These are phyloP conservation scores for Komagataella mondaviorum DNA, from an alignment of 805 yeast species.

Conservation along the genomic window DNA sequence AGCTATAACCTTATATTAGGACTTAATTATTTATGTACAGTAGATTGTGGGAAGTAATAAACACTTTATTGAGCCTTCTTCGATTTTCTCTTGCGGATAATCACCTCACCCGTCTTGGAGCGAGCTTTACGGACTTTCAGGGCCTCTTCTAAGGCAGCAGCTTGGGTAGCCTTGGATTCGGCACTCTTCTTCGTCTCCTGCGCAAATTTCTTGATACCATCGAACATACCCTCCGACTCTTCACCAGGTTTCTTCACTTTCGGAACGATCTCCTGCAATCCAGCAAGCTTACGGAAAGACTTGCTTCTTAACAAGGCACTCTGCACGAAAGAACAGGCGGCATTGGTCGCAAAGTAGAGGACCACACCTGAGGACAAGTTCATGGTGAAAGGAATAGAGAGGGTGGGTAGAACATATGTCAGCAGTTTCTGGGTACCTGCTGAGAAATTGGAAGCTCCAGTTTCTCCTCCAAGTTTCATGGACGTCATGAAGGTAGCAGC, in stretches of 20 bases:
- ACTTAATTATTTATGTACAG: background rate
- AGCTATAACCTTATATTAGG: slow-evolving; percentile 1
- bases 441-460: slow-evolving; percentile 59
- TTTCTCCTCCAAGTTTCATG: slow-evolving; percentile 81
- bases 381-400: slow-evolving; percentile 84
- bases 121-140: background rate
- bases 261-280: slow-evolving; percentile 25
- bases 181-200: slow-evolving; percentile 16
- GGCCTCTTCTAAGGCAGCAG: slow-evolving; percentile 15
- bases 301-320: slow-evolving; percentile 48
- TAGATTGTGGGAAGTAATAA: background rate
- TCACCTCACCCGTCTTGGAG: background rate
- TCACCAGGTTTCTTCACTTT: slow-evolving; percentile 3
- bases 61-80: background rate
- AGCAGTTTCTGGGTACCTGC: slow-evolving; percentile 24
- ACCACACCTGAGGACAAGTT: slow-evolving; percentile 75
- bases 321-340: slow-evolving; percentile 62
- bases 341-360: slow-evolving; percentile 74
- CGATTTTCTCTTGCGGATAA: background rate
- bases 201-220: slow-evolving; percentile 16
- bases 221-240: slow-evolving; percentile 14
- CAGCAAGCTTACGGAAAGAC: slow-evolving; percentile 45
- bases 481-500: slow-evolving; percentile 67
- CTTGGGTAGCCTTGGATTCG: slow-evolving; percentile 11
- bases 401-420: slow-evolving; percentile 44